Evolutionary conservation across 2,329 filamentous ascomycete genomes (phyloP), one percentile per base, ranked within the genome.

Genomic region (Aspergillus sp.): DNA sequence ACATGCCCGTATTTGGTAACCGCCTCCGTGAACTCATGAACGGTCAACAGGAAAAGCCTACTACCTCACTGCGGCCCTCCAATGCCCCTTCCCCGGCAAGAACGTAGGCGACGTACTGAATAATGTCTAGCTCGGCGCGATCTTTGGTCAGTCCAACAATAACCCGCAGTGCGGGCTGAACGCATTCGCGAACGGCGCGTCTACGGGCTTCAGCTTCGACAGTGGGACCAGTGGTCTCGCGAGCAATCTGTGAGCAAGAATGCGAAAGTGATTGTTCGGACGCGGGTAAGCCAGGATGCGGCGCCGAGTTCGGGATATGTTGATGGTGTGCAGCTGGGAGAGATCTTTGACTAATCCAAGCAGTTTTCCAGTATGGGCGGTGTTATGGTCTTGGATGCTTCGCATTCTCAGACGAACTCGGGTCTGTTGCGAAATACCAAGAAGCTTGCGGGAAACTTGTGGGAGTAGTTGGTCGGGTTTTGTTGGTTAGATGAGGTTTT

Each of bases 351-450:
- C 30, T 84, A 79, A 57, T 72, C 68, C 41, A 76, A 76, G 65
- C 61, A 66, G 37, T 85, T 77, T 58, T 63, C 69, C 2, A 83
- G 75, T 63, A 85, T 86, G 57, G 83, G 82, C 7, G 83, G 83
- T 22, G 74, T 83, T 23, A 85, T 86, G 82, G 73, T 84, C 68
- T 86, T 82, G 83, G 83, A 86, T 63, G 78, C 78, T 65, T 78
- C 73, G 25, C 81, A 84, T 68, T 72, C 78, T 2, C 82, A 76
- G 52, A 65, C 67, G 13, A 84, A 85, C 63, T 25, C 55, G 2
- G 81, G 79, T 1, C 83, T 82, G 60, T 65, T 84, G 47, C 63
- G 66, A 20, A 61, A 68, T 35, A 65, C 82, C 3, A 47, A 46
- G 62, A 65, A 54, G 49, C 3, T 37, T 6, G 15, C 7, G 5